These are phyloP conservation scores for Penicillium cinerascens DNA, from an alignment of 495 filamentous ascomycete species.

Conservation along the genomic window DNA sequence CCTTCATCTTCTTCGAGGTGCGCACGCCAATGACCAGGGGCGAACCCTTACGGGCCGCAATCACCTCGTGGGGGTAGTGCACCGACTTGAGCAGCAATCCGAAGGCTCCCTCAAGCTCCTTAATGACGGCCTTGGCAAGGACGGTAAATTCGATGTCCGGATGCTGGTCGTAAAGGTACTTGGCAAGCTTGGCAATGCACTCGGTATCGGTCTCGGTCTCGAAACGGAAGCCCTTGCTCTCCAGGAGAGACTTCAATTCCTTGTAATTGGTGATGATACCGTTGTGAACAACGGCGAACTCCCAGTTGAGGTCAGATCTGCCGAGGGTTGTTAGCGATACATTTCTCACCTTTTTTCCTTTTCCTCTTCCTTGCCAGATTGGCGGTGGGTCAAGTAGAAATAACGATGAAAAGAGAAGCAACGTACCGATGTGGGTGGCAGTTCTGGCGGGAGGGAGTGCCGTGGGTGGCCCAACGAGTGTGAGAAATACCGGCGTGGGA, in stretches of 20 bases:
- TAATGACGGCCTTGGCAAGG: constrained; percentile 94
- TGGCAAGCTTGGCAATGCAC: constrained; percentile 97
- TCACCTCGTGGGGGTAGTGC: constrained; percentile 96
- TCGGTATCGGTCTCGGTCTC: constrained; percentile 99
- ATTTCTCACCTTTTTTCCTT: constrained; percentile 1
- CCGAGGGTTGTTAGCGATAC: constrained; percentile 3
- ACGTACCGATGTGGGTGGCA: constrained; percentile 96
- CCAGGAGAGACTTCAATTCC: constrained; percentile 89
- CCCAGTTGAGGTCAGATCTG: constrained; percentile 80
- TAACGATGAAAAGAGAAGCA: background rate
- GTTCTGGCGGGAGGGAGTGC: constrained; percentile 86
- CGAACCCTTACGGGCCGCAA: constrained; percentile 96
- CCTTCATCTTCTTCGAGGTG: constrained; percentile 98
- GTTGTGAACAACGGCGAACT: constrained; percentile 97
- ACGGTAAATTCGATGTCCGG: constrained; percentile 93
- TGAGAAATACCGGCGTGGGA: constrained; percentile 97
- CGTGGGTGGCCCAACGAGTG: constrained; percentile 98
- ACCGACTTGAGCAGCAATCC: constrained; percentile 96
- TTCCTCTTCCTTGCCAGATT: background rate
- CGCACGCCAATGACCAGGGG: constrained; percentile 93
- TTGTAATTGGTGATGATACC: constrained; percentile 99
- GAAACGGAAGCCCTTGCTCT: constrained; percentile 93
- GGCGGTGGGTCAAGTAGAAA: background rate
- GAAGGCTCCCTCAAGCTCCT: constrained; percentile 96
- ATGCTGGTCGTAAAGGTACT: constrained; percentile 96